A percentile compares a stretch with the other conserved stretches of the same genome.
phyloP scores from a whole-genome alignment of 306 rosid genomes.

The Echinosophora koreensis region DNA sequence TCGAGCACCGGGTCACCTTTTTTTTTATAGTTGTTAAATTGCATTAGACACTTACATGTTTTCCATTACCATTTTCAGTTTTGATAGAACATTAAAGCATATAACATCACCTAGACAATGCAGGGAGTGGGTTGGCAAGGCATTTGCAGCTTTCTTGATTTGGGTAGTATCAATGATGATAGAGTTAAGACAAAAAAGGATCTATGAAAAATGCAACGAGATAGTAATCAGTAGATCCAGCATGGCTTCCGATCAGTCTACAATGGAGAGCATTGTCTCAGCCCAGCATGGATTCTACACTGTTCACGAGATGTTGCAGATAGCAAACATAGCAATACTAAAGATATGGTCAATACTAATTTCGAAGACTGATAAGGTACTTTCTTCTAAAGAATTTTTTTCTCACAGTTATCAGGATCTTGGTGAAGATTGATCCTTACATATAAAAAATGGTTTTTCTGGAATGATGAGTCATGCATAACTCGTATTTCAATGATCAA shows the following conservation, averaged over 20 bases:
- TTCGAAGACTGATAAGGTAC: slow-evolving; percentile 87
- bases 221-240: slow-evolving; percentile 58
- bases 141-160: slow-evolving; percentile 65
- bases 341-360: slow-evolving; percentile 81
- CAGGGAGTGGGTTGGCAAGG: slow-evolving; percentile 96
- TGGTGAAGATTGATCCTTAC: not conserved
- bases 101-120: slow-evolving; percentile 35
- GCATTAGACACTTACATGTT: slow-evolving; percentile 10
- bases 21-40: slow-evolving; percentile 16
- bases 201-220: slow-evolving; percentile 65
- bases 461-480: not conserved
- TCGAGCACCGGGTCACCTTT: too few relatives aligned
- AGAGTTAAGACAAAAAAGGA: slow-evolving; percentile 55
- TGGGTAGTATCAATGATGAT: slow-evolving; percentile 75
- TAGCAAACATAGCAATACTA: slow-evolving; percentile 70
- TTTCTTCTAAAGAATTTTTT: not conserved
- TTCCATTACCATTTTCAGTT: not conserved
- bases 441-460: not conserved
- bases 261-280: slow-evolving; percentile 81
- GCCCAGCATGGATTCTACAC: slow-evolving; percentile 83
- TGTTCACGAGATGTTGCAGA: slow-evolving; percentile 68
- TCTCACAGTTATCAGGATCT: slow-evolving; percentile 2
- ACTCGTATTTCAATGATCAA: not conserved
- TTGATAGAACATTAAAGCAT: slow-evolving; percentile 10
- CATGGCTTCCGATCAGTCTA: slow-evolving; percentile 63